A percentile compares a stretch with the other conserved stretches of the same genome.
These are phyloP conservation scores for Croton laevigatus DNA, from an alignment of 441 rosid species.

Conservation along the genomic window DNA sequence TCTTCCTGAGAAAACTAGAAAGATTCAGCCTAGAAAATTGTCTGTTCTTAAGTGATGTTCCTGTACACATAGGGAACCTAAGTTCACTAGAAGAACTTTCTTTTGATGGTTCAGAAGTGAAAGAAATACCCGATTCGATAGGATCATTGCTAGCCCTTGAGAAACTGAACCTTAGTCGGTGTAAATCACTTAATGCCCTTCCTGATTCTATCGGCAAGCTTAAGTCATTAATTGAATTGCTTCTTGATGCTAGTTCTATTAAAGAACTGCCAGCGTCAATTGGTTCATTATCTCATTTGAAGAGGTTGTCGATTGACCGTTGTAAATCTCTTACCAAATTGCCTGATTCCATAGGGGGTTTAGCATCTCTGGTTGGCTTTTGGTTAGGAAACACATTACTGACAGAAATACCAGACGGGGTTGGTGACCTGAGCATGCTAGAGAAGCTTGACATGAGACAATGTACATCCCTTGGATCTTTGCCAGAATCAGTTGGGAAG, in stretches of 20 bases:
- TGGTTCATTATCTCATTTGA: constrained; percentile 37
- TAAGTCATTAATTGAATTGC: constrained; percentile 30
- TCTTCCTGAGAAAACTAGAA: constrained; percentile 39
- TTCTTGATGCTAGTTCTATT: constrained; percentile 24
- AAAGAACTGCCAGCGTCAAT: constrained; percentile 42
- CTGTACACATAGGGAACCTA: constrained; percentile 32
- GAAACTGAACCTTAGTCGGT: constrained; percentile 37
- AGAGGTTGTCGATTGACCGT: constrained; percentile 29
- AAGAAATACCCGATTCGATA: constrained; percentile 44
- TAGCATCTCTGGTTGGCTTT: constrained; percentile 36
- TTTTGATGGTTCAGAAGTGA: constrained; percentile 34
- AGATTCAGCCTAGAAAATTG: constrained; percentile 46
- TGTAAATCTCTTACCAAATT: constrained; percentile 34
- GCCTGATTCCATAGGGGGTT: constrained; percentile 47
- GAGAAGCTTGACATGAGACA: constrained; percentile 34
- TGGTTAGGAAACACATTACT: constrained; percentile 37
- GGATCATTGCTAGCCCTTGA: constrained; percentile 44
- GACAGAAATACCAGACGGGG: constrained; percentile 37
- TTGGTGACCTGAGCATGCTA: constrained; percentile 40
- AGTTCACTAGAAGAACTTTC: constrained; percentile 42
- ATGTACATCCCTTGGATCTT: constrained; percentile 34
- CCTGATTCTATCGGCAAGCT: constrained; percentile 45
- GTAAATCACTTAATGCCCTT: constrained; percentile 38
- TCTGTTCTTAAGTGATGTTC: constrained; percentile 35
- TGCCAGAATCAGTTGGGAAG: constrained; percentile 47